Percentiles rank a stretch among this genome's conserved stretches.
Evolutionary conservation across 164 flowering plant genomes (phyloP).

Genomic region (Saururus chinensis): DNA sequence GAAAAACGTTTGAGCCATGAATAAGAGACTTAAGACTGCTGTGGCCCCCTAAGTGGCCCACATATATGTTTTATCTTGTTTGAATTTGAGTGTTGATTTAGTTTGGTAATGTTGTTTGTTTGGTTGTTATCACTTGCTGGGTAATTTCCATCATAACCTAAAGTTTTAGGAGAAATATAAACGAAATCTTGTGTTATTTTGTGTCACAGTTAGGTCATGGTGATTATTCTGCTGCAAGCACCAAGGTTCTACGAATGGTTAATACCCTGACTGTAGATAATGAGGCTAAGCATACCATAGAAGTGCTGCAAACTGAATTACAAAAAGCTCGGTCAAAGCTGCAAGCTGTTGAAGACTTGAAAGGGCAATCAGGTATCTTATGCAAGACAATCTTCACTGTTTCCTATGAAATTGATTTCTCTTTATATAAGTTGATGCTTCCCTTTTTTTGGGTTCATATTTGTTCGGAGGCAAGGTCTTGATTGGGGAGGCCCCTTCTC

Average conservation of each 20-base stretch:
- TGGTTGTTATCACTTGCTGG: no score
- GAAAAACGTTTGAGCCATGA: no score
- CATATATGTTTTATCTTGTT: no score
- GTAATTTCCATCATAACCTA: neutral
- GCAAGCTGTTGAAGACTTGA: constrained; percentile 87
- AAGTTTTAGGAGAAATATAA: neutral
- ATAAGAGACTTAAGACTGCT: no score
- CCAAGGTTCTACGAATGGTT: constrained; percentile 93
- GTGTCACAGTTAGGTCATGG: constrained; percentile 87
- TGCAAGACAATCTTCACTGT: no score
- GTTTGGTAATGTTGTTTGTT: no score
- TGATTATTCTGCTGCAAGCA: constrained; percentile 83
- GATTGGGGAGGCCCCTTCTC: no score
- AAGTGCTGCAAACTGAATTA: constrained; percentile 66
- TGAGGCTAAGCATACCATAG: constrained; percentile 90
- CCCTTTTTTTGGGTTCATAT: no score
- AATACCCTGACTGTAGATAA: constrained; percentile 81
- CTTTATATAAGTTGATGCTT: neutral
- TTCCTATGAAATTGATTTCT: neutral
- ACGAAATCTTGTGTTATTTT: constrained; percentile 3
- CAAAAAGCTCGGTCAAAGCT: constrained; percentile 81
- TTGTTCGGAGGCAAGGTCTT: no score
- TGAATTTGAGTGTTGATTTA: no score
- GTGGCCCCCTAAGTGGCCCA: no score
- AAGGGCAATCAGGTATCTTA: constrained; percentile 67